Base-by-base conservation (phyloP, 169 alveolate genomes). In the Amoebophrya sp. region DNA sequence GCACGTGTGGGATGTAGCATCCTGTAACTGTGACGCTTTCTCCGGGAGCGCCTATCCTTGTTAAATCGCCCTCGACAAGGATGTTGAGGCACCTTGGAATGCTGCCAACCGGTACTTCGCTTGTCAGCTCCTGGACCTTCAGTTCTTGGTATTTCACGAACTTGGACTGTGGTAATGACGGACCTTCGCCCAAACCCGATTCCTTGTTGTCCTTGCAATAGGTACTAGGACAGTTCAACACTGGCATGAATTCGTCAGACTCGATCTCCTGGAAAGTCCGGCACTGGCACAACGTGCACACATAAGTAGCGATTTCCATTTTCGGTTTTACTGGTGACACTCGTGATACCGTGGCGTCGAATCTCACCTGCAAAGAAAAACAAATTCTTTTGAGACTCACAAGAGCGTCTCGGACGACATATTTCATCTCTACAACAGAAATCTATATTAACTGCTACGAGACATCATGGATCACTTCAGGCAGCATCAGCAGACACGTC, bases 191-290 rank as follows among this genome's bases (percentile, higher is more conserved):
- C 12, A 65, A 36, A 18, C 83, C 83, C 36, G 83, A 26, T 36
- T 29, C n/a, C 33, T 65, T 65, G 83, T 65, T 65, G 83, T 65
- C 83, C 83, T 65, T 65, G 83, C 83, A 65, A 36, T 26, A 65
- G 39, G 83, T 65, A 10, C 36, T 12, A 36, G 83, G 83, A 26
- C 83, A 65, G 33, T 65, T 36, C 83, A 26, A 36, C 83, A 65
- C n/a, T 6, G 83, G 83, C 83, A 65, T 65, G 33, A 65, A 65
- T 36, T 65, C 83, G 83, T 65, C 83, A 6, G 33, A 29, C 12
- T 65, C 83, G 83, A 65, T 65, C 33, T 1, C 33, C 83, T 65
- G 83, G 83, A 65, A 65, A 6, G n/a, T 36, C 36, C 83, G 83
- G 2, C 33, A 65, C 83, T 65, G 83, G 83, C 83, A 65, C 33